phyloP scores from a whole-genome alignment of 2,329 filamentous ascomycete species.

The Xylaria sp. region DNA sequence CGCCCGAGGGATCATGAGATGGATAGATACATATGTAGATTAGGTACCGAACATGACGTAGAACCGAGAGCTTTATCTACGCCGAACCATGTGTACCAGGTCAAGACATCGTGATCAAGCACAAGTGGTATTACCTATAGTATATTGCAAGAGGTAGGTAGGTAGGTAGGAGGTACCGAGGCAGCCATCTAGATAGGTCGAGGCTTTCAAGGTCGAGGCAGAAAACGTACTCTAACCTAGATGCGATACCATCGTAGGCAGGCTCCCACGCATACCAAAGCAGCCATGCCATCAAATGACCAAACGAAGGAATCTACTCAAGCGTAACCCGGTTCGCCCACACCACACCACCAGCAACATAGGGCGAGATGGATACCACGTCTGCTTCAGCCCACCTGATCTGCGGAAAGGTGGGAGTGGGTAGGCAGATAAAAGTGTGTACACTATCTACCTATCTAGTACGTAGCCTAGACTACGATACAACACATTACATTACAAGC shows the following conservation, averaged over 20 bases:
- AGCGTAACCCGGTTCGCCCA: slow-evolving; percentile 1
- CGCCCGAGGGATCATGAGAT: slow-evolving; percentile 15
- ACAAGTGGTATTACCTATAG: no score
- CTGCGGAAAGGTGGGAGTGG: neutral
- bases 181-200: no score
- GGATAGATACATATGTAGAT: neutral
- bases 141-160: no score
- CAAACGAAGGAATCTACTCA: slow-evolving; percentile 5
- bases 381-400: neutral
- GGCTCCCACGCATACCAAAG: slow-evolving; percentile 12
- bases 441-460: neutral
- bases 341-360: neutral
- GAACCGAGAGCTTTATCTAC: neutral
- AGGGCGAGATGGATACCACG: neutral
- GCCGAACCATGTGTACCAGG: no score
- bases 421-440: neutral
- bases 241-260: neutral
- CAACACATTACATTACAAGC: slow-evolving; percentile 7
- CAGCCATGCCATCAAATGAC: slow-evolving; percentile 18
- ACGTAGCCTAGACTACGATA: neutral
- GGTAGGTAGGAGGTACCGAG: no score
- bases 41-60: neutral
- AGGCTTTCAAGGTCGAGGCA: no score
- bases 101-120: no score
- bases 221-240: no score